Evolutionary conservation across 2,329 filamentous ascomycete species (phyloP).

Genomic region (Ophiocordyceps sinensis): DNA sequence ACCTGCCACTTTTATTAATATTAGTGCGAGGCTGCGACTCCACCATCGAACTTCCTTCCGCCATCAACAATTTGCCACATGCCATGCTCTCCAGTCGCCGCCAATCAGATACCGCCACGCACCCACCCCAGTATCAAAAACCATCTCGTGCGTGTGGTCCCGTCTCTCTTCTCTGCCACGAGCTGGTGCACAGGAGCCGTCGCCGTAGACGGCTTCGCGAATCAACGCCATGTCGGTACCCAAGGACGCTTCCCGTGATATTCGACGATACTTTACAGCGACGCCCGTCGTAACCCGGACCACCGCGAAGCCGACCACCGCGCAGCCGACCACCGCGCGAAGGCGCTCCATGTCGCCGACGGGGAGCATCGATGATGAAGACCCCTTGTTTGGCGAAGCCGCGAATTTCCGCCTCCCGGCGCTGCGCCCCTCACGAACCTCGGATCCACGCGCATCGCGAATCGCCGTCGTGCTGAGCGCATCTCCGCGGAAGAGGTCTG

Average conservation of each 20-base stretch:
- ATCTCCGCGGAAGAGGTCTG: constrained; percentile 4
- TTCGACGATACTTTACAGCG: constrained; percentile 1
- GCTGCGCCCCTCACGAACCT: not conserved
- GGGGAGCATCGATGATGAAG: constrained; percentile 8
- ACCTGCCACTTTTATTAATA: no score
- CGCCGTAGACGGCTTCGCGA: not conserved
- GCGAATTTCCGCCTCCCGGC: not conserved
- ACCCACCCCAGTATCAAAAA: no score
- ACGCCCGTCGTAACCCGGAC: not conserved
- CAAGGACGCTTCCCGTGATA: not conserved
- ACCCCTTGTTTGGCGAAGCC: constrained; percentile 5
- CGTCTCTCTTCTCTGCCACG: no score
- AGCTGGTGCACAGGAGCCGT: not conserved
- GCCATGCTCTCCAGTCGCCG: no score
- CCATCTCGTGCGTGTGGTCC: no score
- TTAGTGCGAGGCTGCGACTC: no score
- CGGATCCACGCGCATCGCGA: not conserved
- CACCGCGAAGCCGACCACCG: not conserved
- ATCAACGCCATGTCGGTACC: not conserved
- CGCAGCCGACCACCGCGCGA: not conserved
- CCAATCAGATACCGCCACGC: no score
- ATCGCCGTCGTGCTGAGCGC: constrained; percentile 9
- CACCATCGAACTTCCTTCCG: no score
- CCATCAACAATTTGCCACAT: no score
- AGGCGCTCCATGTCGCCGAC: not conserved